phyloP scores from a whole-genome alignment of 805 yeast species.

The Candida orba region DNA sequence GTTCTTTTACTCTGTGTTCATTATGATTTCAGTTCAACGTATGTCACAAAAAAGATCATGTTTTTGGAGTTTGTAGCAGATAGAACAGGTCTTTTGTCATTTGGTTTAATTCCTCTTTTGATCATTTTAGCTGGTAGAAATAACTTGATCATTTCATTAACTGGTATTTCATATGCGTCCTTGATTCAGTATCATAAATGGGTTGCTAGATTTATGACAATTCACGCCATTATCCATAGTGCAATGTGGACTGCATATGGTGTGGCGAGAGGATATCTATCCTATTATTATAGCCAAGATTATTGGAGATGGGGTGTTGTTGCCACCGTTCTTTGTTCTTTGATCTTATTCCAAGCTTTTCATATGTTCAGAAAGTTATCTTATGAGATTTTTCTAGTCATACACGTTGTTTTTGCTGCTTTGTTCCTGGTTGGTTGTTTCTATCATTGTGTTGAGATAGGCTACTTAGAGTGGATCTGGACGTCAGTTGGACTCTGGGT shows the following conservation, averaged over 20 bases:
- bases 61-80: constrained; percentile 8
- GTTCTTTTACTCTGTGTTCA: constrained; percentile 5
- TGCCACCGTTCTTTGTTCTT: constrained; percentile 13
- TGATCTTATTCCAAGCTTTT: constrained; percentile 42
- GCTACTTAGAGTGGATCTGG: constrained; percentile 34
- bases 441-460: constrained; percentile 39
- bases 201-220: constrained; percentile 42
- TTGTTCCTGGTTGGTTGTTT: constrained; percentile 48
- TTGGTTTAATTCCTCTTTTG: not conserved
- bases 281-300: not conserved
- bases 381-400: constrained; percentile 56
- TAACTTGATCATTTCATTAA: constrained; percentile 49
- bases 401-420: constrained; percentile 51
- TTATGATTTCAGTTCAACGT: constrained; percentile 5
- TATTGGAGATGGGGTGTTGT: not conserved
- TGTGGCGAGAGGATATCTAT: not conserved
- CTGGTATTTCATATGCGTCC: constrained; percentile 59
- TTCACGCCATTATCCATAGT: constrained; percentile 6
- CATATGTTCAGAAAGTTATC: constrained; percentile 42
- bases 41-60: not conserved
- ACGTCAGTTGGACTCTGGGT: constrained; percentile 20
- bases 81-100: not conserved
- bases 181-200: constrained; percentile 64
- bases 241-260: not conserved
- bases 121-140: constrained; percentile 58